Conservation (phyloP, 2,329 filamentous ascomycete genomes). For the Pseudogymnoascus sp. region DNA sequence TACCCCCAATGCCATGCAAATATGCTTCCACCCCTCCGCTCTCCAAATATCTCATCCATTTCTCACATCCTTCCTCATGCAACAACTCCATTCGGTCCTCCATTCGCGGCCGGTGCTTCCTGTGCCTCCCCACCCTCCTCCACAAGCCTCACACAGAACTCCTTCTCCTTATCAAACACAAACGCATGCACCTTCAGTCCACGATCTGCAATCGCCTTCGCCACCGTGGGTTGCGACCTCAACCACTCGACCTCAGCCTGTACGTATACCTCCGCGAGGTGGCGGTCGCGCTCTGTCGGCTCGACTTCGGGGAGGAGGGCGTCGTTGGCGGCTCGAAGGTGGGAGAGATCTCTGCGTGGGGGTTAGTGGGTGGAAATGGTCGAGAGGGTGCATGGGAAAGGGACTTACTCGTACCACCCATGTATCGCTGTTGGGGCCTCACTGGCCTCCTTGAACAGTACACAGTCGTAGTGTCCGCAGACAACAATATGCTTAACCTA, state of each 20-base stretch:
- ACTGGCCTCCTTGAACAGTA: conserved; percentile 41
- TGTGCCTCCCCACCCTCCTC: conserved; percentile 27
- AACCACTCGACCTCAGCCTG: conserved; percentile 48
- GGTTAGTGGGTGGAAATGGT: not conserved
- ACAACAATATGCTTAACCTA: conserved; percentile 48
- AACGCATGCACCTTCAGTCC: conserved; percentile 55
- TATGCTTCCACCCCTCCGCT: not conserved
- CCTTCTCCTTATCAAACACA: conserved; percentile 52
- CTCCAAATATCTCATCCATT: not conserved
- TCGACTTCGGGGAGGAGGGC: conserved; percentile 6
- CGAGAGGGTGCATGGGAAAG: conserved; percentile 12
- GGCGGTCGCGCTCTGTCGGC: conserved; percentile 38
- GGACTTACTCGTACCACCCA: conserved; percentile 45
- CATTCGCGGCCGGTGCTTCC: conserved; percentile 17
- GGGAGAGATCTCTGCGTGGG: conserved; percentile 18
- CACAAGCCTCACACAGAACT: conserved; percentile 46
- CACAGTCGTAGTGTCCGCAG: conserved; percentile 49
- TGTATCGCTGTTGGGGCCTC: conserved; percentile 37
- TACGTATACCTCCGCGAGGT: conserved; percentile 58
- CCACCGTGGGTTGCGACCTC: conserved; percentile 50
- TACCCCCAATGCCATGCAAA: not conserved
- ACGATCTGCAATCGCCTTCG: conserved; percentile 52
- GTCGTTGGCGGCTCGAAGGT: conserved; percentile 19
- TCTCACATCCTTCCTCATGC: not conserved
- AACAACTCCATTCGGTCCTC: not conserved